Conservation (phyloP, 805 yeast genomes). For the Suhomyces vadensis region DNA sequence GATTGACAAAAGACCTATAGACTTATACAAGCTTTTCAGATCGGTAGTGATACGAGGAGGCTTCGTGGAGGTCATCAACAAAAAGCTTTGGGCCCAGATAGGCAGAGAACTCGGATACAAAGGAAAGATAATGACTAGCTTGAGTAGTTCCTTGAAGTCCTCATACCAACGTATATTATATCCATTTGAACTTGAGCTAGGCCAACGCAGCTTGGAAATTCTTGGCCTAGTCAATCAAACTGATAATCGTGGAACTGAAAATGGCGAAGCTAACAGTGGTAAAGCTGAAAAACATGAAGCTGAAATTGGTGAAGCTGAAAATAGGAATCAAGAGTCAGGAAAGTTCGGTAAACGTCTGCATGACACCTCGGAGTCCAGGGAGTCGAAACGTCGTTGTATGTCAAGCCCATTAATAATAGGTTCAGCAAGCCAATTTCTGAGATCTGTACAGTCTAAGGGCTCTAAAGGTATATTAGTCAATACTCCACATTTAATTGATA, state of each 20-base stretch:
- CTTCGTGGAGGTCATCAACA: slow-evolving; percentile 56
- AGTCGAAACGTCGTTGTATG: not conserved
- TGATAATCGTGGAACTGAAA: too few relatives aligned
- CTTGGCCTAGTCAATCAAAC: too few relatives aligned
- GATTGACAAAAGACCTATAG: slow-evolving; percentile 66
- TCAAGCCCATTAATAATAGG: slow-evolving; percentile 44
- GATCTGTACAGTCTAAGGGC: slow-evolving; percentile 48
- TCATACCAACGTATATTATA: slow-evolving; percentile 50
- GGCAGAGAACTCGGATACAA: slow-evolving; percentile 79
- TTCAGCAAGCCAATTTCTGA: slow-evolving; percentile 44
- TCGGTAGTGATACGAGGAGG: slow-evolving; percentile 71
- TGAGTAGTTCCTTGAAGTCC: slow-evolving; percentile 64
- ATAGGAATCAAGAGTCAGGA: not conserved
- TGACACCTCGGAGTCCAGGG: not conserved
- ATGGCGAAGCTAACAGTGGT: too few relatives aligned
- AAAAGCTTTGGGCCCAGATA: slow-evolving; percentile 78
- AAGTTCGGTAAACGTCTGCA: not conserved
- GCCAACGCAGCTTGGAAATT: slow-evolving; percentile 6
- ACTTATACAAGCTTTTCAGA: slow-evolving; percentile 57
- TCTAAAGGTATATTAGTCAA: slow-evolving; percentile 54
- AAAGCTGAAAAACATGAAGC: too few relatives aligned
- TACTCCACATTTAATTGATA: slow-evolving; percentile 50
- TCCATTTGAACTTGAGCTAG: slow-evolving; percentile 30
- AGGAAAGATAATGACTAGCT: slow-evolving; percentile 68
- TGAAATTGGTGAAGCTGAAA: not conserved